phyloP scores from a whole-genome alignment of 345 rosid species.

The Combretum micranthum region DNA sequence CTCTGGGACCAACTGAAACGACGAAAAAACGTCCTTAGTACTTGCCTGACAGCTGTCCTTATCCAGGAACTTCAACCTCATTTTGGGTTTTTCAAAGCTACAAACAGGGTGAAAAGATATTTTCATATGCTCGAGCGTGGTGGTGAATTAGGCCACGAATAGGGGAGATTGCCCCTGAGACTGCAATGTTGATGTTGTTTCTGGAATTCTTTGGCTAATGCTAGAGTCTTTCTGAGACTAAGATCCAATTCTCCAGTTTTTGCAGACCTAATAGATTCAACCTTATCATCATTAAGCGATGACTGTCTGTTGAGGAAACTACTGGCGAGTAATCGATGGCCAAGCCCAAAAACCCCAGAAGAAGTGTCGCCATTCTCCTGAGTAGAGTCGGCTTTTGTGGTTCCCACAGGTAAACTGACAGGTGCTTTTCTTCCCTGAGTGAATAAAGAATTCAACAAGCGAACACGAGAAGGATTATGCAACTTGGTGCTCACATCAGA shows the following conservation, averaged over 20 bases:
- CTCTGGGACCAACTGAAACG: constrained; percentile 77
- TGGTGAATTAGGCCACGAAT: constrained; percentile 47
- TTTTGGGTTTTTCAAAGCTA: constrained; percentile 44
- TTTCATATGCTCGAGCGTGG: constrained; percentile 77
- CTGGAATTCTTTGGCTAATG: constrained; percentile 12
- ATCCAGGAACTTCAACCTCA: constrained; percentile 57
- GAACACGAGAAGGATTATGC: constrained; percentile 3
- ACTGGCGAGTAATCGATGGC: constrained; percentile 45
- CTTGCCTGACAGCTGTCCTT: constrained; percentile 10
- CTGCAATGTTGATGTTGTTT: constrained; percentile 18
- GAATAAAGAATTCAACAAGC: constrained; percentile 6
- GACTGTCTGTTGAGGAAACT: constrained; percentile 43
- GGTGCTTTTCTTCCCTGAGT: constrained; percentile 14
- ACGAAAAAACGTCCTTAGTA: constrained; percentile 42
- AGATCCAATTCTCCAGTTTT: neutral
- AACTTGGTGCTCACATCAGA: too few relatives aligned
- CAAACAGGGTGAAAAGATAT: constrained; percentile 57
- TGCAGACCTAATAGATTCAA: constrained; percentile 25
- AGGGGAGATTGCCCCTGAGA: constrained; percentile 28
- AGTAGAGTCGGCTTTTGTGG: constrained; percentile 17
- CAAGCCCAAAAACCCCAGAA: constrained; percentile 39
- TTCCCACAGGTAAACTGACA: constrained; percentile 15
- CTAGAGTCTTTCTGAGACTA: too few relatives aligned
- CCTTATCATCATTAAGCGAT: constrained; percentile 25
- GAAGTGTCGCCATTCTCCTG: constrained; percentile 27